A percentile compares a stretch with the other conserved stretches of the same genome.
phyloP scores from a whole-genome alignment of 2,329 filamentous ascomycete species.

The Cladosporium sp. region DNA sequence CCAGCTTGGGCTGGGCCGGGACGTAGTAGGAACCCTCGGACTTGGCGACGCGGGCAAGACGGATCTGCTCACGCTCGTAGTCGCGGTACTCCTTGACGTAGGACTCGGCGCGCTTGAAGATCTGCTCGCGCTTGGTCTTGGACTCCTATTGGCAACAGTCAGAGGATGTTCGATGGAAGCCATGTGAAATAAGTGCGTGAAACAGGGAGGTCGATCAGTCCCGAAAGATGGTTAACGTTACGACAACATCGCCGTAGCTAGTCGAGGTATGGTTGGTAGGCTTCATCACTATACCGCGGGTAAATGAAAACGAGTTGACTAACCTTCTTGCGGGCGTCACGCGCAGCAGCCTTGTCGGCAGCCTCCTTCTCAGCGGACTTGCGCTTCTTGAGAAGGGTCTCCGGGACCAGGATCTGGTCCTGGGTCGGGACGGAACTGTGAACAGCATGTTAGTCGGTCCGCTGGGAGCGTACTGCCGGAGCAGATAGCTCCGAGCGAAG shows the following conservation, averaged over 20 bases:
- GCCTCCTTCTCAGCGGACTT: constrained; percentile 99
- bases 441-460: constrained; percentile 57
- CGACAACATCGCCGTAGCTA: constrained; percentile 97
- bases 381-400: constrained; percentile 99
- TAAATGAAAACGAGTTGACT: constrained; percentile 37
- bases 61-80: constrained; percentile 96
- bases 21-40: constrained; percentile 90
- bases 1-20: constrained; percentile 88
- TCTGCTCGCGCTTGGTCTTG: constrained; percentile 97
- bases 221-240: constrained; percentile 99
- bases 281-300: constrained; percentile 67
- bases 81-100: constrained; percentile 99
- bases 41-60: constrained; percentile 83
- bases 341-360: constrained; percentile 62
- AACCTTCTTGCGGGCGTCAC: constrained; percentile 73
- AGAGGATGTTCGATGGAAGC: constrained; percentile 22
- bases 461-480: constrained; percentile 53
- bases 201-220: constrained; percentile 60
- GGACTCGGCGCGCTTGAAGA: constrained; percentile 99
- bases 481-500: constrained; percentile 64
- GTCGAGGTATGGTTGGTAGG: constrained; percentile 69
- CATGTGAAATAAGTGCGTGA: constrained; percentile 1
- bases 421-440: constrained; percentile 82
- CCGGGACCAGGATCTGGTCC: constrained; percentile 93
- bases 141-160: constrained; percentile 60